These are phyloP conservation scores for Pseudogymnoascus sp. DNA, from an alignment of 2,329 filamentous ascomycete genomes.

Conservation along the genomic window DNA sequence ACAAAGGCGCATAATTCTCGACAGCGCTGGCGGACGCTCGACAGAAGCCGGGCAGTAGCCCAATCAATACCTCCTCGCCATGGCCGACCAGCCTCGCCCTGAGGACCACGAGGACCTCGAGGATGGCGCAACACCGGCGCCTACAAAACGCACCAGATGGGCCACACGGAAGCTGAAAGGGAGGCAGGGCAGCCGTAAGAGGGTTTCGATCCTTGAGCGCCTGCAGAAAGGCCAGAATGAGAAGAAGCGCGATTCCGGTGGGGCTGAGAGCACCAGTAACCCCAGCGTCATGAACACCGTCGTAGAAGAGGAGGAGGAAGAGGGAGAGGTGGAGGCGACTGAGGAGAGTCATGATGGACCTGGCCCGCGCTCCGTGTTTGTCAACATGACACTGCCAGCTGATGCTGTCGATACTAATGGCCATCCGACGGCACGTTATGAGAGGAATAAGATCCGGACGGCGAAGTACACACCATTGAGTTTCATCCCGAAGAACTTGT, in stretches of 20 bases:
- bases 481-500: conserved; percentile 94
- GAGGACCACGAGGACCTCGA: conserved; percentile 13
- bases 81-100: conserved; percentile 21
- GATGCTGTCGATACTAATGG: conserved; percentile 75
- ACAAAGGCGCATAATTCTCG: conserved; percentile 3
- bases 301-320: conserved; percentile 10
- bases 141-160: conserved; percentile 81
- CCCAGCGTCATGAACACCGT: conserved; percentile 16
- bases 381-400: conserved; percentile 73
- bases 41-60: conserved; percentile 5
- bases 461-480: conserved; percentile 94
- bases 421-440: conserved; percentile 58
- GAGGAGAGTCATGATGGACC: conserved; percentile 32
- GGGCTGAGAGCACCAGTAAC: conserved; percentile 20
- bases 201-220: conserved; percentile 72
- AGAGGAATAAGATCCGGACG: conserved; percentile 93
- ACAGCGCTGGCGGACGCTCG: conserved; percentile 3
- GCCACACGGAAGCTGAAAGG: conserved; percentile 82
- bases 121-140: conserved; percentile 40
- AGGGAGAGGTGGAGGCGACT: conserved; percentile 24
- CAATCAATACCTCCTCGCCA: conserved; percentile 17
- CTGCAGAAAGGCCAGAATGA: conserved; percentile 59
- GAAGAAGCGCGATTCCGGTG: conserved; percentile 53
- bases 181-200: conserved; percentile 67
- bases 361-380: conserved; percentile 57